A percentile compares a stretch with the other conserved stretches of the same genome.
Evolutionary conservation across 805 yeast species (phyloP).

Genomic region (Sporopachydermia quercuum): DNA sequence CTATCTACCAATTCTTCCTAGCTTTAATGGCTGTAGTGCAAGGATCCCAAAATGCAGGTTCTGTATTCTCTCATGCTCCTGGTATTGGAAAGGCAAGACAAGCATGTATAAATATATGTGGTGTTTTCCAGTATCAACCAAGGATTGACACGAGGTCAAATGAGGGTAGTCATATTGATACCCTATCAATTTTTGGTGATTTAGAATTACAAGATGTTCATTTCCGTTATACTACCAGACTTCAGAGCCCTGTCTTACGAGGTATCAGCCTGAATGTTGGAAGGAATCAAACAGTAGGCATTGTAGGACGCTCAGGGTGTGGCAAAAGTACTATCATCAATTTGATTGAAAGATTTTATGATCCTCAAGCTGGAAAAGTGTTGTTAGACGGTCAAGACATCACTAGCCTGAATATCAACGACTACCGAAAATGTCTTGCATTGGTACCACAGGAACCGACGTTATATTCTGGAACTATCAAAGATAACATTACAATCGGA

Average conservation of each 20-base stretch:
- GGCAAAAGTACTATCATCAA: conserved; percentile 59
- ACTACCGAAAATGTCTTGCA: conserved; percentile 36
- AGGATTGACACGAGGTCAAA: conserved; percentile 17
- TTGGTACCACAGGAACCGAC: conserved; percentile 51
- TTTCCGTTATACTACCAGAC: conserved; percentile 47
- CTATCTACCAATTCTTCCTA: not conserved
- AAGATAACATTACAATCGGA: conserved; percentile 42
- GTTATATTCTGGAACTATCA: conserved; percentile 36
- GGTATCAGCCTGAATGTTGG: conserved; percentile 26
- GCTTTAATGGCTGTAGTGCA: conserved; percentile 1
- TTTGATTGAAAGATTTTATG: conserved; percentile 34
- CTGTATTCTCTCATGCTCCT: conserved; percentile 25
- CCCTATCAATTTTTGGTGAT: conserved; percentile 26
- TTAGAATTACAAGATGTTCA: conserved; percentile 40
- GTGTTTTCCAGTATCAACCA: conserved; percentile 20
- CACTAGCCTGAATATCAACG: conserved; percentile 30
- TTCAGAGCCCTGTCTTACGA: conserved; percentile 18
- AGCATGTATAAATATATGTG: conserved; percentile 20
- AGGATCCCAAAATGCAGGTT: conserved; percentile 12
- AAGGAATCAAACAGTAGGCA: conserved; percentile 33
- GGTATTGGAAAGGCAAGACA: conserved; percentile 27
- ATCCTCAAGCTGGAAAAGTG: conserved; percentile 29
- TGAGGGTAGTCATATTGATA: conserved; percentile 17
- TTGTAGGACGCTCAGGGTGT: conserved; percentile 63
- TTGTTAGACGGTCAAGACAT: conserved; percentile 38